A percentile compares a stretch with the other conserved stretches of the same genome.
Evolutionary conservation across 345 rosid genomes (phyloP).

Genomic region (Sonneratia caseolaris): DNA sequence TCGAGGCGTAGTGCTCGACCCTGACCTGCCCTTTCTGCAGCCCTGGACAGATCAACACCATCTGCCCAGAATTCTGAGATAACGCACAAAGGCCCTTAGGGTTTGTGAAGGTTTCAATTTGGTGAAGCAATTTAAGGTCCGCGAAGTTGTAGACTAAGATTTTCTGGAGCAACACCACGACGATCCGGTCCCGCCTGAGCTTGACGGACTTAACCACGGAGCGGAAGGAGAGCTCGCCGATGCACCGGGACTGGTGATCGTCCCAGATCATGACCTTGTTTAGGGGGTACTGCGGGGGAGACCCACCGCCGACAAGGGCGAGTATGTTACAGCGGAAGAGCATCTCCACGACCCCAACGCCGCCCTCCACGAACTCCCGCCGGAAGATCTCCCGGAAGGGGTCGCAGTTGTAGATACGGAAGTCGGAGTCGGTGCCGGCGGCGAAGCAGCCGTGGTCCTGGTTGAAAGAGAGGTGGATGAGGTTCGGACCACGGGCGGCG

Average conservation of each 20-base stretch:
- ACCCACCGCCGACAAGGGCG: conserved; percentile 29
- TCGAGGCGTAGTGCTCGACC: conserved; percentile 32
- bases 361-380: conserved; percentile 20
- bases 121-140: conserved; percentile 26
- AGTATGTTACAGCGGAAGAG: conserved; percentile 29
- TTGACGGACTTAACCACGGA: conserved; percentile 33
- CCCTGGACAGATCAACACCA: conserved; percentile 37
- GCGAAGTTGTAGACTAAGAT: conserved; percentile 29
- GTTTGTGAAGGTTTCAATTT: conserved; percentile 33
- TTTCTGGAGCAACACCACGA: conserved; percentile 28
- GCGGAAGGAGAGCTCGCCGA: conserved; percentile 34
- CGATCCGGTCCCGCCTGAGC: conserved; percentile 25
- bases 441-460: conserved; percentile 23
- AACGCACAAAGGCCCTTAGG: conserved; percentile 38
- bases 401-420: conserved; percentile 32
- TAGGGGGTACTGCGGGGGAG: conserved; percentile 15
- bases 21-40: conserved; percentile 40
- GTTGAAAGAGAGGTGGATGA: conserved; percentile 37
- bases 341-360: conserved; percentile 25
- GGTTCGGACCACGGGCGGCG: conserved; percentile 7
- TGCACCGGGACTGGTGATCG: conserved; percentile 22
- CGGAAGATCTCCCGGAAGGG: conserved; percentile 31
- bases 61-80: conserved; percentile 22
- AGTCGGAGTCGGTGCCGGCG: conserved; percentile 20
- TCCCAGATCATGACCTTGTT: conserved; percentile 41